These are phyloP conservation scores for Fusarium sp. DNA, from an alignment of 2,329 filamentous ascomycete species.

Conservation along the genomic window DNA sequence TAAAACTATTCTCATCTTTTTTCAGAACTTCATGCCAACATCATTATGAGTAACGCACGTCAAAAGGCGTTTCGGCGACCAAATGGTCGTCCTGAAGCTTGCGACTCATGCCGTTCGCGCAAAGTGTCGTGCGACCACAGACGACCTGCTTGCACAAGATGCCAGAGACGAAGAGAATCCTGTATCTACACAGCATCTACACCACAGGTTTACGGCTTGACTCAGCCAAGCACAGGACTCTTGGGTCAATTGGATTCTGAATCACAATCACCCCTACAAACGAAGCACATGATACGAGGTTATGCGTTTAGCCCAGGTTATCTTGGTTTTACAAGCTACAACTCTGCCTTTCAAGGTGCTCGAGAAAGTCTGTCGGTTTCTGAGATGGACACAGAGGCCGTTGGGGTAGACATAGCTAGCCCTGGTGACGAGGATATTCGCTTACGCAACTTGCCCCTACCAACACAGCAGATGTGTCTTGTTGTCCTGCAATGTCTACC, in stretches of 20 bases:
- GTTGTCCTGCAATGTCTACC: constrained; percentile 28
- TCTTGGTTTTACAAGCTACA: constrained; percentile 61
- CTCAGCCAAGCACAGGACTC: constrained; percentile 1
- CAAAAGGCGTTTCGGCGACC: constrained; percentile 13
- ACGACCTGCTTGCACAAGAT: constrained; percentile 45
- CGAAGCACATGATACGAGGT: constrained; percentile 19
- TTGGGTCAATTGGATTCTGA: not conserved
- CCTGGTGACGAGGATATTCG: constrained; percentile 14
- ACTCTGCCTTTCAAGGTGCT: constrained; percentile 58
- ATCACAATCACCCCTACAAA: constrained; percentile 13
- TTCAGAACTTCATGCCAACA: not conserved
- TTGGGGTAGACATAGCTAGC: not conserved
- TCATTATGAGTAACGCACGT: constrained; percentile 6
- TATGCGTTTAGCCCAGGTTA: constrained; percentile 53
- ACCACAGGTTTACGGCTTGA: constrained; percentile 16
- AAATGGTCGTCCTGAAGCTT: constrained; percentile 35
- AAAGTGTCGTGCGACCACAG: constrained; percentile 37
- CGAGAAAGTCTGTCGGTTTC: constrained; percentile 55
- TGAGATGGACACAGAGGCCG: constrained; percentile 23
- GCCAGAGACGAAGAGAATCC: constrained; percentile 49
- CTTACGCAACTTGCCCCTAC: constrained; percentile 40
- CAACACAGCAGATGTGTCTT: constrained; percentile 37
- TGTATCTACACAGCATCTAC: constrained; percentile 54
- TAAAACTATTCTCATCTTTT: too few species aligned
- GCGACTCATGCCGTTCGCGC: constrained; percentile 33